Conservation (phyloP, 2,329 filamentous ascomycete species). For the Aspergillus fumigatus region DNA sequence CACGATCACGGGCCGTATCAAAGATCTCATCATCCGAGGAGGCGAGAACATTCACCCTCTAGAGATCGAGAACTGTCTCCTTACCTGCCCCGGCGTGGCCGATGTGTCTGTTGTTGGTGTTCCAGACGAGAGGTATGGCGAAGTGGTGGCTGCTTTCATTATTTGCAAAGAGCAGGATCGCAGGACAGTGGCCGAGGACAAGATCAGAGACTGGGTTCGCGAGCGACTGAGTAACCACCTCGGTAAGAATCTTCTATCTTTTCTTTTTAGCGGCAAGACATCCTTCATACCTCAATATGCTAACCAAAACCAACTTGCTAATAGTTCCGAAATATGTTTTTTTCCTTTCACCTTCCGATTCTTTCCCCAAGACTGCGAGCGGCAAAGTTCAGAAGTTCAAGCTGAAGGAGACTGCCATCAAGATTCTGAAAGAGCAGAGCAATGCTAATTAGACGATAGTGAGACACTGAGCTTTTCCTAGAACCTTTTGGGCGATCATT, state of each 20-base stretch:
- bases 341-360: constrained; percentile 56
- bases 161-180: constrained; percentile 45
- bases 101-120: constrained; percentile 83
- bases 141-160: constrained; percentile 81
- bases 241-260: constrained; percentile 38
- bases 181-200: constrained; percentile 48
- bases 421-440: constrained; percentile 38
- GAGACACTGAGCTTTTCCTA: neutral
- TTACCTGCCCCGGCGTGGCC: constrained; percentile 63
- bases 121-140: constrained; percentile 76
- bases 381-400: constrained; percentile 97
- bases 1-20: constrained; percentile 83
- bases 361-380: constrained; percentile 92
- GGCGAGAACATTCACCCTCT: constrained; percentile 96
- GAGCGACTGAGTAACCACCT: constrained; percentile 67
- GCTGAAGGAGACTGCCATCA: constrained; percentile 62
- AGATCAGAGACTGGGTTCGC: constrained; percentile 68
- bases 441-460: neutral
- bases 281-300: neutral
- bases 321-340: constrained; percentile 83
- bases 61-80: constrained; percentile 84
- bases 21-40: constrained; percentile 90
- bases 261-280: neutral
- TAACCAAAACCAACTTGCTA: neutral
- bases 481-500: no score